Base-by-base conservation (phyloP, 73 alveolate species). In the Blepharisma japonicum region DNA sequence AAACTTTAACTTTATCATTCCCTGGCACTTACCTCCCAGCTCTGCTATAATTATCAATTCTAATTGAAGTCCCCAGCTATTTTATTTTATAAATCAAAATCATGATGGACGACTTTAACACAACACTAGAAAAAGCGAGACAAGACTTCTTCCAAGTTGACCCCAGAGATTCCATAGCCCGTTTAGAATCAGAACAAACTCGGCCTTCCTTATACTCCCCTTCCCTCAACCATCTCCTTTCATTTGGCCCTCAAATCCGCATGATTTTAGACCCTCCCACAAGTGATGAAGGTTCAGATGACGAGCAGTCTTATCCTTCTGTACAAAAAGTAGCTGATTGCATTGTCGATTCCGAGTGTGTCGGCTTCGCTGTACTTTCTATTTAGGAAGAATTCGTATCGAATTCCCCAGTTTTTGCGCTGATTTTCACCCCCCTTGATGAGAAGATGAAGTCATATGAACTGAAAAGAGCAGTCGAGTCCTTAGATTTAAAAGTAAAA, bases 281-380 rank as follows among this genome's bases (percentile, higher is more conserved):
- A 9, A 45, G 68, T 70, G 80, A 47, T 18, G 80, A 70, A 45
- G 80, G 42, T 9, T 14, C 46, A 14, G 80, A 70, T 70, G 80
- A 70, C 42, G 76, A 39, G 14, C 14, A 9, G 66, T 7, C 32
- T 2, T 39, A 47, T 70, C 80, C 80, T 25, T 70, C 80, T 3
- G 71, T 70, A 45, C 18, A 47, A 39, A 45, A 45, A 70, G 61
- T 45, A 5, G 70, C 80, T 18, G 55, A 38, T 2, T 14, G 42
- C 32, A 70, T 70, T 18, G 32, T 45, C 2, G 80, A 70, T 70
- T 14, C 42, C 3, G 32, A 11, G 25, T 45, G 32, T 11, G 21
- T 70, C 0, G 27, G n/a, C 14, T 45, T 70, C n/a, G 9, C 21
- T 45, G 80, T 53, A 53, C 18, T 20, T 53, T 53, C 3, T 53